phyloP scores from a whole-genome alignment of 177 flowering plant species.

The Telopea speciosissima region DNA sequence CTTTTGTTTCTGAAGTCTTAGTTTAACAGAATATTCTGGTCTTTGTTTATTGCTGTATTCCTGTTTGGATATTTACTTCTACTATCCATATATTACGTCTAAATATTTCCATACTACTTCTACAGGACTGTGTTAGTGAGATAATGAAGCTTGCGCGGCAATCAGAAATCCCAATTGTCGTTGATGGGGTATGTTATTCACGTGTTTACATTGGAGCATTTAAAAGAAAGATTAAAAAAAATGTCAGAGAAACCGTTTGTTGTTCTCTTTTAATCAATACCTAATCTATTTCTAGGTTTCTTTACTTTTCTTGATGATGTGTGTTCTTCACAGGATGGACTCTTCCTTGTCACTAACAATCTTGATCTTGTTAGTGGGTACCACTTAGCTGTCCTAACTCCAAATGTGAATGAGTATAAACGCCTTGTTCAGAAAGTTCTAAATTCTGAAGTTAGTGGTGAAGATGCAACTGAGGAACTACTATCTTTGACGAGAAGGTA shows the following conservation, averaged over 20 bases:
- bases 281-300: neutral
- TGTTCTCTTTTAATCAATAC: neutral
- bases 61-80: neutral
- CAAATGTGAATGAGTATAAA: slow-evolving; percentile 93
- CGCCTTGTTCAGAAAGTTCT: slow-evolving; percentile 84
- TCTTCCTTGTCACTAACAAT: slow-evolving; percentile 81
- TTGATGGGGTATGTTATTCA: slow-evolving; percentile 81
- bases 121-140: slow-evolving; percentile 83
- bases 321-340: slow-evolving; percentile 69
- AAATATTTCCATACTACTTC: slow-evolving; percentile 3
- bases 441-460: slow-evolving; percentile 57
- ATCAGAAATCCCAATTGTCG: slow-evolving; percentile 69
- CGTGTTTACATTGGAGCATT: neutral
- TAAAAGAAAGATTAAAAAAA: no score
- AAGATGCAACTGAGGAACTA: slow-evolving; percentile 57
- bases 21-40: neutral
- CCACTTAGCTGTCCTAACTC: slow-evolving; percentile 85
- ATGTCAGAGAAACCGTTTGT: neutral
- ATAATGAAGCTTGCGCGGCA: slow-evolving; percentile 75
- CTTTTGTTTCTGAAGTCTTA: neutral
- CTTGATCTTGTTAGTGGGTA: slow-evolving; percentile 78
- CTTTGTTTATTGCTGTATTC: neutral
- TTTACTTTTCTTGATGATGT: neutral
- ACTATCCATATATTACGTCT: neutral
- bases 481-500: slow-evolving; percentile 70